phyloP scores from a whole-genome alignment of 169 alveolate genomes.

The Plasmodium adleri region DNA sequence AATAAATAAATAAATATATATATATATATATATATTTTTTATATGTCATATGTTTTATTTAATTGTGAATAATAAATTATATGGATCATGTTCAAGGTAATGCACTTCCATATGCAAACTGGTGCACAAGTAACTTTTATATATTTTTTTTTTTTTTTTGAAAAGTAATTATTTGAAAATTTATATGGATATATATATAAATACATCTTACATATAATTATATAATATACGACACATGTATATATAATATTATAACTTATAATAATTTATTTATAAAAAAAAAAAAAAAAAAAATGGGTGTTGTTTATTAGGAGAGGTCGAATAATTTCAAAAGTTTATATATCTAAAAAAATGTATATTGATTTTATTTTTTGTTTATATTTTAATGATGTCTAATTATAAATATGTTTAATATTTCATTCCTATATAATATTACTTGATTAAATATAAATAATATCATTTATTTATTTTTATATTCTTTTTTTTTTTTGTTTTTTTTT shows the following conservation, averaged over 20 bases:
- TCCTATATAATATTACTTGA: too few species aligned
- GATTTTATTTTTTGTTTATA: neutral
- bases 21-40: neutral
- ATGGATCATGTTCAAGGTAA: neutral
- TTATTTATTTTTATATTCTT: too few species aligned
- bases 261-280: too few species aligned
- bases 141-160: neutral
- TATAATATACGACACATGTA: neutral
- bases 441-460: neutral
- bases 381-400: too few species aligned
- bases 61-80: neutral
- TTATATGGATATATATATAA: too few species aligned
- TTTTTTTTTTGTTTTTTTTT: too few species aligned
- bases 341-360: neutral
- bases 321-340: neutral
- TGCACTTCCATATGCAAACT: conserved; percentile 38
- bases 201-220: too few species aligned
- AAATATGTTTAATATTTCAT: too few species aligned
- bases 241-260: neutral
- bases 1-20: neutral
- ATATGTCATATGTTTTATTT: neutral
- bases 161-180: too few species aligned
- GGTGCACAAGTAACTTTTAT: conserved; percentile 52
- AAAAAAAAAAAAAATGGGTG: too few species aligned
- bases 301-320: too few species aligned